Evolutionary conservation across 768 basidiomycete genomes (phyloP).

Genomic region (Trametes punicea): DNA sequence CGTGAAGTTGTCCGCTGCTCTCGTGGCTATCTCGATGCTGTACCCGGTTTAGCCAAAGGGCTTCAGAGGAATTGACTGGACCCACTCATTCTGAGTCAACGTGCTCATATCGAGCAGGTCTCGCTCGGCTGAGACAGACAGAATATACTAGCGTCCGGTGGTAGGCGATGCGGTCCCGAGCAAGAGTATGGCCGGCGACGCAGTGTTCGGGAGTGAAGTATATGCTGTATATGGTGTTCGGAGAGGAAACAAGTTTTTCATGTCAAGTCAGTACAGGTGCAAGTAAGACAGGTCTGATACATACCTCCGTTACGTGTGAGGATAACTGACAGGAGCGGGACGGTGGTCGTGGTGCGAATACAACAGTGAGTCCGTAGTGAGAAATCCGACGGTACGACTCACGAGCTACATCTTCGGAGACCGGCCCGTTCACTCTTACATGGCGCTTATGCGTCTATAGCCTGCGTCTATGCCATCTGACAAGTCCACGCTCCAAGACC

Average conservation of each 20-base stretch:
- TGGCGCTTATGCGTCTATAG: no score
- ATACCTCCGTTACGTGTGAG: no score
- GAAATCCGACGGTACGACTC: no score
- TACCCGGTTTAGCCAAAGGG: background rate
- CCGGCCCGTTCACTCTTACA: no score
- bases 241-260: background rate
- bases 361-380: no score
- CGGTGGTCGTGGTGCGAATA: background rate
- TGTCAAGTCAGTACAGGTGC: background rate
- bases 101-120: conserved; percentile 25
- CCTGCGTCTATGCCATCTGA: no score
- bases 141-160: background rate
- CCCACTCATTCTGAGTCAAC: conserved; percentile 36
- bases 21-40: conserved; percentile 82
- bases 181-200: background rate
- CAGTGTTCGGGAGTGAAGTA: no score
- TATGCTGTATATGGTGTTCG: background rate
- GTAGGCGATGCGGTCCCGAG: background rate
- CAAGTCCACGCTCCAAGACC: no score
- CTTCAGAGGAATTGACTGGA: background rate
- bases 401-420: no score
- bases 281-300: background rate
- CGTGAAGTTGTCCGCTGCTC: conserved; percentile 81
- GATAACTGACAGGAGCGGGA: background rate
- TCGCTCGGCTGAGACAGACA: background rate